These are phyloP conservation scores for Lichtheimia hyalospora DNA, from an alignment of 371 early-diverging fungal genomes.

Conservation along the genomic window DNA sequence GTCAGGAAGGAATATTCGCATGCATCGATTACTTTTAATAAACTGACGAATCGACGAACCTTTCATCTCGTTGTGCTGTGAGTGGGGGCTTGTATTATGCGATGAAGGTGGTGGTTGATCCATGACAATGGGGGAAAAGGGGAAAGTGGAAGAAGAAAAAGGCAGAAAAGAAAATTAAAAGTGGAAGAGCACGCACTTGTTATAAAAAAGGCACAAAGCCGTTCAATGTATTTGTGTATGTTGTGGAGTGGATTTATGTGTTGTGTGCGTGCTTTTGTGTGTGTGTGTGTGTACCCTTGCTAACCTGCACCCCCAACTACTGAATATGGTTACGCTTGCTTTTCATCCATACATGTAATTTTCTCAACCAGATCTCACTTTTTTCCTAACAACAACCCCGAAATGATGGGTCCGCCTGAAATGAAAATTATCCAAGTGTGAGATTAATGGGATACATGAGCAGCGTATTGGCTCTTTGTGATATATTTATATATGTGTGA, in stretches of 20 bases:
- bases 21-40: not conserved
- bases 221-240: slow-evolving; percentile 15
- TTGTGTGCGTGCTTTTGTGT: slow-evolving; percentile 5
- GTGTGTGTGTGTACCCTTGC: slow-evolving; percentile 12
- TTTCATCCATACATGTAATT: slow-evolving; percentile 5
- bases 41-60: slow-evolving; percentile 2
- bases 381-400: slow-evolving; percentile 7
- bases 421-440: not conserved
- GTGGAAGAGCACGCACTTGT: slow-evolving; percentile 4
- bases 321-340: slow-evolving; percentile 11
- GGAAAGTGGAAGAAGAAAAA: slow-evolving; percentile 16
- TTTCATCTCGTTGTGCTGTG: slow-evolving; percentile 2
- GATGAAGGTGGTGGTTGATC: not conserved
- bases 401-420: slow-evolving; percentile 15
- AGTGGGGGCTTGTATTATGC: not conserved
- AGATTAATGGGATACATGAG: too few species aligned
- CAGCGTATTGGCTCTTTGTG: not conserved
- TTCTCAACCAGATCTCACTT: slow-evolving; percentile 1
- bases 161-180: slow-evolving; percentile 8
- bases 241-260: slow-evolving; percentile 2
- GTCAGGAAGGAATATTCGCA: not conserved
- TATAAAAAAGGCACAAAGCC: slow-evolving; percentile 14
- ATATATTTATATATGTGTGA: not conserved
- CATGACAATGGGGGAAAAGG: slow-evolving; percentile 7
- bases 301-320: slow-evolving; percentile 12